Evolutionary conservation across 139 green algal genomes (phyloP).

Genomic region (Chlorella sp.): DNA sequence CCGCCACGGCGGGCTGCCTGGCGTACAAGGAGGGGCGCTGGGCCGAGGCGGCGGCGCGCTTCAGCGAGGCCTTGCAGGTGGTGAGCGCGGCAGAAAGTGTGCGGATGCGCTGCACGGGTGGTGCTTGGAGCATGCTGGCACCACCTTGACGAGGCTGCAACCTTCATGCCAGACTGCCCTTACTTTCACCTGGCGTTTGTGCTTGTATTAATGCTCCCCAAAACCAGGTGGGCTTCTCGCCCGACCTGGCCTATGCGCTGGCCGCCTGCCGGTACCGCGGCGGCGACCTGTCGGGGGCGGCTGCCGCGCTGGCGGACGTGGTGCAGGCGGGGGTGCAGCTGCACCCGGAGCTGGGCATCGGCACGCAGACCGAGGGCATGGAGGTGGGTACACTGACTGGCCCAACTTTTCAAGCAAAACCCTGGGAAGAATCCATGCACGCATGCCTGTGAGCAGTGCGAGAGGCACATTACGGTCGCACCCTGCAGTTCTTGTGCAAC

Average conservation of each 20-base stretch:
- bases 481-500: background rate
- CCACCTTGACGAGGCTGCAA: no score
- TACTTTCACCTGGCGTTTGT: no score
- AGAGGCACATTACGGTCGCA: background rate
- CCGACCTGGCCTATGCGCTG: conserved; percentile 84
- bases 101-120: no score
- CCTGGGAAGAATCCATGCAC: background rate
- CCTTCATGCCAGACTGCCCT: no score
- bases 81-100: no score
- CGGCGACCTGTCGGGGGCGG: conserved; percentile 73
- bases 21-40: conserved; percentile 79
- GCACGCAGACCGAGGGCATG: conserved; percentile 75
- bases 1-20: conserved; percentile 75
- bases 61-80: conserved; percentile 55
- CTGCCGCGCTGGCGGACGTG: conserved; percentile 70
- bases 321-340: conserved; percentile 83
- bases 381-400: conserved; percentile 38
- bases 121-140: no score
- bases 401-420: background rate
- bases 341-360: conserved; percentile 88
- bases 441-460: background rate
- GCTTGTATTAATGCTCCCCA: no score
- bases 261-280: conserved; percentile 84
- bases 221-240: conserved; percentile 43
- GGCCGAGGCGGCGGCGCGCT: conserved; percentile 66